Conservation (phyloP, 768 basidiomycete species). For the Boletus reticuloceps region DNA sequence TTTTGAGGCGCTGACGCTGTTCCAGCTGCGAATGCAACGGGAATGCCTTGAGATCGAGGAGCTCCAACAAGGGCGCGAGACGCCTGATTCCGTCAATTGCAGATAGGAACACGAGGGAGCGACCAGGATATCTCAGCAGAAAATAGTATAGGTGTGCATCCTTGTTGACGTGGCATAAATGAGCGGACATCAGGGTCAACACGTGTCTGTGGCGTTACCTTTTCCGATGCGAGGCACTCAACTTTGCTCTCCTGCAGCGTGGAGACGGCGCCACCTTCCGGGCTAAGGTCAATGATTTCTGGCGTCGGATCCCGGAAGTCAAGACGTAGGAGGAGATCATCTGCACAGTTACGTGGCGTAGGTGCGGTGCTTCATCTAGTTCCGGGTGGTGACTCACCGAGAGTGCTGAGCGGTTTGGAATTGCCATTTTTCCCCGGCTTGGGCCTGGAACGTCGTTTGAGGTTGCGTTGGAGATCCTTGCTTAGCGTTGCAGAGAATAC, state of each 20-base stretch:
- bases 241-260: conserved; percentile 86
- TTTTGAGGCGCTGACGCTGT: conserved; percentile 93
- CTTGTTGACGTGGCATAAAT: conserved; percentile 38
- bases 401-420: conserved; percentile 61
- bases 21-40: conserved; percentile 94
- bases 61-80: conserved; percentile 76
- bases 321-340: conserved; percentile 84
- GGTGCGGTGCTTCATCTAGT: not conserved
- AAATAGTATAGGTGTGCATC: conserved; percentile 97
- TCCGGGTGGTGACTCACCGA: conserved; percentile 48
- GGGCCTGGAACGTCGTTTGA: conserved; percentile 60
- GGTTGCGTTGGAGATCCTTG: conserved; percentile 89
- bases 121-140: conserved; percentile 91
- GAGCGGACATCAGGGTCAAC: conserved; percentile 1
- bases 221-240: conserved; percentile 82
- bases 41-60: conserved; percentile 75
- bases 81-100: conserved; percentile 95
- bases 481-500: conserved; percentile 96
- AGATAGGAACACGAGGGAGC: conserved; percentile 91
- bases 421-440: conserved; percentile 44
- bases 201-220: conserved; percentile 49
- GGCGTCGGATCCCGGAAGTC: conserved; percentile 93
- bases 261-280: conserved; percentile 78
- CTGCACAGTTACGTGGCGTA: conserved; percentile 37
- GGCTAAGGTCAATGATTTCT: conserved; percentile 87